phyloP scores from a whole-genome alignment of 2,329 filamentous ascomycete genomes.

The Phialophora macrospora region DNA sequence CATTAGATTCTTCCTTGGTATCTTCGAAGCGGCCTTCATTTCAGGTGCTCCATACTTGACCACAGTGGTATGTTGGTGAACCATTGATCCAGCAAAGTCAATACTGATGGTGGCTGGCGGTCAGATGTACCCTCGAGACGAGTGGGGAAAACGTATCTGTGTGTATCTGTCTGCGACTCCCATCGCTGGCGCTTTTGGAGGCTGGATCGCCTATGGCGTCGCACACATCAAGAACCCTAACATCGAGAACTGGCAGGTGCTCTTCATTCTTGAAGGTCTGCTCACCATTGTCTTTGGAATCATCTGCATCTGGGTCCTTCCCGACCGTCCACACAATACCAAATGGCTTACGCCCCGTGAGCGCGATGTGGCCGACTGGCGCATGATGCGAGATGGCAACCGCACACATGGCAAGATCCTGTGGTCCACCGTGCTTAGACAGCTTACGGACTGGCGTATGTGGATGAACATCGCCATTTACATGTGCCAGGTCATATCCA shows the following conservation, averaged over 20 bases:
- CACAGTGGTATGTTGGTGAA: slow-evolving; percentile 16
- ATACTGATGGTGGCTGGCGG: neutral
- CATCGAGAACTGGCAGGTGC: slow-evolving; percentile 52
- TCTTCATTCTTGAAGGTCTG: slow-evolving; percentile 48
- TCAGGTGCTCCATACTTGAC: slow-evolving; percentile 25
- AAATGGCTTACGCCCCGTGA: slow-evolving; percentile 41
- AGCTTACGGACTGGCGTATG: slow-evolving; percentile 25
- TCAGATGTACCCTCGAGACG: slow-evolving; percentile 17
- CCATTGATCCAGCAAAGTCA: too few species aligned
- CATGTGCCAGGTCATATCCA: slow-evolving; percentile 28
- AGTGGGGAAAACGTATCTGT: slow-evolving; percentile 28
- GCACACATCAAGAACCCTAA: slow-evolving; percentile 50
- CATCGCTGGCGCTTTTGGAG: slow-evolving; percentile 41
- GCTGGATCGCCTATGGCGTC: slow-evolving; percentile 49
- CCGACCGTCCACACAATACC: slow-evolving; percentile 45
- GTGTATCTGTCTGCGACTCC: slow-evolving; percentile 25
- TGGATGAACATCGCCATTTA: slow-evolving; percentile 30
- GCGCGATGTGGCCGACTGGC: slow-evolving; percentile 27
- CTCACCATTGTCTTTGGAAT: slow-evolving; percentile 46
- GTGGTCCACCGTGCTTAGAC: slow-evolving; percentile 20
- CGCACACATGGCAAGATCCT: slow-evolving; percentile 29
- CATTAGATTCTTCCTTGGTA: slow-evolving; percentile 25
- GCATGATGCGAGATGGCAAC: slow-evolving; percentile 29
- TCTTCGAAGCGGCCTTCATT: slow-evolving; percentile 28
- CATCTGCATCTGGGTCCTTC: slow-evolving; percentile 47